phyloP scores from a whole-genome alignment of 805 yeast species.

The Suhomyces sp. region DNA sequence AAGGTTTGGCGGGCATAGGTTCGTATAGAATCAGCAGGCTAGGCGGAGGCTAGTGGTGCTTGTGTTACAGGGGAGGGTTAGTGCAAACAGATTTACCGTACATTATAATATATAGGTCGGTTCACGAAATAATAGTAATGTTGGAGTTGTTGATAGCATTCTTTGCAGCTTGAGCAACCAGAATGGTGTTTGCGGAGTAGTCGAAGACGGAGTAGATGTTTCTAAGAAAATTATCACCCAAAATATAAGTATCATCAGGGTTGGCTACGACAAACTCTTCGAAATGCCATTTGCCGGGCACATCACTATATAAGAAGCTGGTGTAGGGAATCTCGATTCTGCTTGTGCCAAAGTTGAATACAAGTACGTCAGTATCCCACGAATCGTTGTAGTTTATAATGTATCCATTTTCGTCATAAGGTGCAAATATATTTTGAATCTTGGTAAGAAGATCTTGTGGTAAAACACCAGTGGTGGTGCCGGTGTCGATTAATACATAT shows the following conservation, averaged over 20 bases:
- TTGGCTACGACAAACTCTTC: background rate
- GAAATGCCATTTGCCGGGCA: background rate
- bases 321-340: constrained; percentile 2
- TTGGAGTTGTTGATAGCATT: background rate
- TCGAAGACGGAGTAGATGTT: background rate
- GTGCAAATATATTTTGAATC: background rate
- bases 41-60: no score
- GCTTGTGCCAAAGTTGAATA: constrained; percentile 1
- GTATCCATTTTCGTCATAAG: background rate
- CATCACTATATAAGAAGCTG: background rate
- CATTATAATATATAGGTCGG: no score
- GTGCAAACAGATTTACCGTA: no score
- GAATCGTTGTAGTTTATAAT: background rate
- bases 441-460: background rate
- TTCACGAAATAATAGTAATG: background rate
- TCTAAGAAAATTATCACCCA: background rate
- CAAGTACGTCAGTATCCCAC: background rate
- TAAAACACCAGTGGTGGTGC: constrained; percentile 7
- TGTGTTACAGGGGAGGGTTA: no score
- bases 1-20: no score
- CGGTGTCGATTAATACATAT: constrained; percentile 14
- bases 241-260: background rate
- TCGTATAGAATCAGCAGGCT: no score
- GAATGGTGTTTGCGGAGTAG: background rate
- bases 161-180: background rate